A percentile compares a stretch with the other conserved stretches of the same genome.
Evolutionary conservation across 352 stramenopile genomes (phyloP).

Genomic region (Globisporangium lucens): DNA sequence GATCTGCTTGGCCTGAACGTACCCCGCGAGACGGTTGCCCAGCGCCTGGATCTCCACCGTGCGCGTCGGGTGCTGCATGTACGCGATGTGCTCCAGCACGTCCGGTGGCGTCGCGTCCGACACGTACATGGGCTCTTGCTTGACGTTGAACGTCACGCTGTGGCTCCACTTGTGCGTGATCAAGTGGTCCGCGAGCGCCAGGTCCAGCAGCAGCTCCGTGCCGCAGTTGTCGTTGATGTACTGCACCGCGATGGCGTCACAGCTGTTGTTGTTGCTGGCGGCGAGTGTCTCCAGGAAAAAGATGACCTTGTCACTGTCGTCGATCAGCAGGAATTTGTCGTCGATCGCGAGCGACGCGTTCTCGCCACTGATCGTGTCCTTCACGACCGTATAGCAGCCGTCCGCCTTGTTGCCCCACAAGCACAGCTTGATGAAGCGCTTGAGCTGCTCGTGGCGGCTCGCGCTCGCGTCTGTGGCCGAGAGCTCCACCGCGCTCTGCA

Average conservation of each 20-base stretch:
- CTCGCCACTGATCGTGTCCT: constrained; percentile 58
- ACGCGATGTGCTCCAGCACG: constrained; percentile 55
- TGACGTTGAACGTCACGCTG: constrained; percentile 69
- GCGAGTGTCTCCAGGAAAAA: constrained; percentile 28
- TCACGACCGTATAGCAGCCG: constrained; percentile 71
- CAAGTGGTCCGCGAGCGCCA: constrained; percentile 64
- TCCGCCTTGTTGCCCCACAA: constrained; percentile 80
- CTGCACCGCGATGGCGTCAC: constrained; percentile 24
- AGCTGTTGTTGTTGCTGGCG: too few species aligned
- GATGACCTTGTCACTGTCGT: constrained; percentile 55
- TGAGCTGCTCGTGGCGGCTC: constrained; percentile 53
- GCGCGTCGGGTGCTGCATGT: constrained; percentile 40
- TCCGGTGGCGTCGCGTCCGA: constrained; percentile 66
- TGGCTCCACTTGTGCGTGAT: constrained; percentile 44
- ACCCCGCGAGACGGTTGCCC: constrained; percentile 36
- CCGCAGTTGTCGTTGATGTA: constrained; percentile 84
- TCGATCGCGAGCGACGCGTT: constrained; percentile 57
- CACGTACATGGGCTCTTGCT: constrained; percentile 75
- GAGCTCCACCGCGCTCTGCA: constrained; percentile 51
- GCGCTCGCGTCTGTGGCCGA: constrained; percentile 27
- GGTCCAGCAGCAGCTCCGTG: constrained; percentile 64
- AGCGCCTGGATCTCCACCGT: constrained; percentile 43
- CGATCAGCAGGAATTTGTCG: constrained; percentile 52
- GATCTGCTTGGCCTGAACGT: constrained; percentile 22
- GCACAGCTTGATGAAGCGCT: constrained; percentile 71